Evolutionary conservation across 768 basidiomycete genomes (phyloP), one percentile per base, ranked within the genome.

Genomic region (Suillus alpinus): DNA sequence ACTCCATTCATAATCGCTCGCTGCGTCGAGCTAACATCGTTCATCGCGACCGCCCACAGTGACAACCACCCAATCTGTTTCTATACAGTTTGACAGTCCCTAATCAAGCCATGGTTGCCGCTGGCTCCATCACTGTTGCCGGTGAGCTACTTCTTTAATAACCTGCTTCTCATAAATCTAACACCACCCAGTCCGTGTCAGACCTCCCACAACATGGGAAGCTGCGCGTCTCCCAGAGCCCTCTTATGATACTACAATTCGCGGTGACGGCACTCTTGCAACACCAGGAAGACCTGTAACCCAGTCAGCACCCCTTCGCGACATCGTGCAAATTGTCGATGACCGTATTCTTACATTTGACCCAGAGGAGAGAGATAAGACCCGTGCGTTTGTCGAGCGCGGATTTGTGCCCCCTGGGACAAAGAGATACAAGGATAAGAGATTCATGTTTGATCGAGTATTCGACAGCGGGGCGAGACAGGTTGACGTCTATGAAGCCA

Each of bases 381-480:
- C 89, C 31, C 82, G 82, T 41, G 85, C 92, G 1, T 94, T 95
- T 72, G 81, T 91, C 62, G 91, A 94, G 71, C 83, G 91, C 16
- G 92, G 93, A 8, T 93, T 93, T 68, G 67, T 92, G 66, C 91
- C 91, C 40, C 91, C 91, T 0, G 89, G 93, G 49, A 92, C 91
- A 46, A 95, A 94, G 72, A 85, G 95, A 63, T 95, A 96, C 80
- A 98, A 98, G 74, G 95, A 98, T 77, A 89, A 89, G 71, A 84
- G 95, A 64, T 99, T 97, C 77, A 94, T 96, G 83, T 99, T 98
- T 73, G 97, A 99, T 75, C 85, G 82, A 58, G 95, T 99, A 43
- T 96, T 97, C 70, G 83, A 87, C 64, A 86, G 88, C 69, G 85
- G 90, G 51, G 84, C 91, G 47, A 80, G 79, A 20, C 97, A 99